Conservation (phyloP, 257 asterid species). For the Vinca minor region DNA sequence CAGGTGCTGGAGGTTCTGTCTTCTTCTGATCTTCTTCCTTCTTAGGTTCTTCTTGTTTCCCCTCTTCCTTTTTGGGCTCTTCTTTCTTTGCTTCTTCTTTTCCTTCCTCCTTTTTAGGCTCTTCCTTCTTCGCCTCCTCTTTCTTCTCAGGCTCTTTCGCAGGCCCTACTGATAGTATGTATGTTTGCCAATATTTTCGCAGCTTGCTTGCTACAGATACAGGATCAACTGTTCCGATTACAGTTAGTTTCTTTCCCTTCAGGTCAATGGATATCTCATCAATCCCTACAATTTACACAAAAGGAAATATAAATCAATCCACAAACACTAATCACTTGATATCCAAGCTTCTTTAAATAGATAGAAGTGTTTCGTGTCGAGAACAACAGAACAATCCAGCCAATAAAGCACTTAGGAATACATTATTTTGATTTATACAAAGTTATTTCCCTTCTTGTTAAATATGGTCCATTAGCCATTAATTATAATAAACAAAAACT, state of each 20-base stretch:
- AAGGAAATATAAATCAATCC: not conserved
- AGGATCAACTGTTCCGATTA: constrained; percentile 83
- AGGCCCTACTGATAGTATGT: constrained; percentile 66
- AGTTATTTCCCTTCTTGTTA: not conserved
- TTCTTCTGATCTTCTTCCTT: constrained; percentile 29
- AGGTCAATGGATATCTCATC: constrained; percentile 62
- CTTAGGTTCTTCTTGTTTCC: constrained; percentile 25
- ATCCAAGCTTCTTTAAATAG: not conserved
- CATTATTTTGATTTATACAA: not conserved
- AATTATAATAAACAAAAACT: not conserved
- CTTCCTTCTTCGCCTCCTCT: constrained; percentile 81
- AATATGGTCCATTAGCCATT: not conserved
- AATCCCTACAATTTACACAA: constrained; percentile 38
- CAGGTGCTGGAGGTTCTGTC: constrained; percentile 13
- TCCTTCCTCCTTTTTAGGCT: constrained; percentile 41
- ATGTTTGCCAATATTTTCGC: constrained; percentile 62
- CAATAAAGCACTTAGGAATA: not conserved
- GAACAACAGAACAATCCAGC: not conserved
- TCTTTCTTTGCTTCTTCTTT: constrained; percentile 31
- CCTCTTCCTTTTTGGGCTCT: constrained; percentile 28
- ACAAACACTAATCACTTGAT: not conserved
- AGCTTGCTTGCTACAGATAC: constrained; percentile 67
- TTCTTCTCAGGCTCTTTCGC: constrained; percentile 75
- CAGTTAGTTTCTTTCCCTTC: constrained; percentile 59
- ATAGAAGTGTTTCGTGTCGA: not conserved